Percentiles rank a stretch among this genome's conserved stretches.
Conservation (phyloP, 2,329 filamentous ascomycete genomes). For the Epichloe sp. region DNA sequence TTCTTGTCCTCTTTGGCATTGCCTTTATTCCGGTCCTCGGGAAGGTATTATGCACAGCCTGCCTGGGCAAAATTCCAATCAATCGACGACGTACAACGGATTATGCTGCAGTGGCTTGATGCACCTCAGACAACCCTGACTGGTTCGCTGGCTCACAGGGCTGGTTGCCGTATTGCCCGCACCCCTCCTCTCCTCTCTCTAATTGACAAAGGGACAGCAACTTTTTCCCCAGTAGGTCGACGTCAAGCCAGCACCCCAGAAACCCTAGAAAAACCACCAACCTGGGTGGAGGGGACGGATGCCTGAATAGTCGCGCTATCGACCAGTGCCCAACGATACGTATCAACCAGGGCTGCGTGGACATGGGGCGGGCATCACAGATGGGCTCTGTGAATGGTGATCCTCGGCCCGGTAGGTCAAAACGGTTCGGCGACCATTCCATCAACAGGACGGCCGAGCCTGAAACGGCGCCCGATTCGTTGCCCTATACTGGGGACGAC, state of each 20-base stretch:
- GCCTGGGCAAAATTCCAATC: slow-evolving; percentile 8
- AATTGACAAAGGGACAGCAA: not conserved
- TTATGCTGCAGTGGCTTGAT: slow-evolving; percentile 8
- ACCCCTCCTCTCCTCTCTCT: not conserved
- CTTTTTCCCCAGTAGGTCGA: not conserved
- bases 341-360: slow-evolving; percentile 12
- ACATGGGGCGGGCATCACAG: slow-evolving; percentile 19
- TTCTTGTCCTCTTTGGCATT: not conserved
- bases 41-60: not conserved
- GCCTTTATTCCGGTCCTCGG: not conserved
- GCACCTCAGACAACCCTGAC: slow-evolving; percentile 13
- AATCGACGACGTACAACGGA: slow-evolving; percentile 6
- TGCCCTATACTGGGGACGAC: slow-evolving; percentile 16
- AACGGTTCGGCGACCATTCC: slow-evolving; percentile 11
- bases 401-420: slow-evolving; percentile 15
- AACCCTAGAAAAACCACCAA: slow-evolving; percentile 6
- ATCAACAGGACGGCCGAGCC: slow-evolving; percentile 8
- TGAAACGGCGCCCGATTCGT: slow-evolving; percentile 12
- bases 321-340: slow-evolving; percentile 14
- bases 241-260: not conserved
- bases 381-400: slow-evolving; percentile 18
- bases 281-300: not conserved
- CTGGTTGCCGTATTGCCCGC: slow-evolving; percentile 4
- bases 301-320: slow-evolving; percentile 4
- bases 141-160: slow-evolving; percentile 9